Evolutionary conservation across 495 filamentous ascomycete species (phyloP), one percentile per base, ranked within the genome.

Genomic region (Lepidopterella palustris): DNA sequence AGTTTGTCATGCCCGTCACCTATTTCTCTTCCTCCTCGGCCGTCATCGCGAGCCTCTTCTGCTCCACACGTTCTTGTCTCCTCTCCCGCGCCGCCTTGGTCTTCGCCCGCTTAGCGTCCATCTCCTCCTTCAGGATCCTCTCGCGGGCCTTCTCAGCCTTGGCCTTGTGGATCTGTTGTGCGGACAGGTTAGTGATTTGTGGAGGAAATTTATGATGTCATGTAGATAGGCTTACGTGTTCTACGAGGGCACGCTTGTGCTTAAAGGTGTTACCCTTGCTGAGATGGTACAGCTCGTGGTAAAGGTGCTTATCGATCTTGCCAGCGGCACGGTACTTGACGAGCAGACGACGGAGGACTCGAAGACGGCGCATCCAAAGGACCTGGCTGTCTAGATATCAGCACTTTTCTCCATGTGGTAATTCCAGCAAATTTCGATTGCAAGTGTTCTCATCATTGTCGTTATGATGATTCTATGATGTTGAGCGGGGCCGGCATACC

Each of bases 191-290:
- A 39, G 45, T 28, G 23, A 1, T 4, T 6, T 27, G 52, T 45
- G 49, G n/a, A 28, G 54, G 51, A 15, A 32, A 52, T 48, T 63
- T 45, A 63, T 70, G 70, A 73, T 69, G 66, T 69, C 66, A 71
- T 70, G 58, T 39, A 9, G 58, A 23, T 56, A n/a, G 71, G 90
- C 93, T 73, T 89, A 98, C 93, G 82, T 98, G 93, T 82, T 99
- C 93, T 75, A 99, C 90, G 68, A 99, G 86, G 65, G 89, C 93
- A 73, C 93, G 87, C 90, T 96, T 99, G 87, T 99, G 93, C 90
- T 99, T 99, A 87, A 99, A 99, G 76, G 93, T 92, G 86, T 99
- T 99, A 95, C 93, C 93, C 91, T 99, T 99, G 86, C 87, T 88
- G 71, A 95, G 80, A 78, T 96, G 92, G 83, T 99, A 99, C 65